These are phyloP conservation scores for Trichoderma gracile DNA, from an alignment of 2,329 filamentous ascomycete genomes.

Conservation along the genomic window DNA sequence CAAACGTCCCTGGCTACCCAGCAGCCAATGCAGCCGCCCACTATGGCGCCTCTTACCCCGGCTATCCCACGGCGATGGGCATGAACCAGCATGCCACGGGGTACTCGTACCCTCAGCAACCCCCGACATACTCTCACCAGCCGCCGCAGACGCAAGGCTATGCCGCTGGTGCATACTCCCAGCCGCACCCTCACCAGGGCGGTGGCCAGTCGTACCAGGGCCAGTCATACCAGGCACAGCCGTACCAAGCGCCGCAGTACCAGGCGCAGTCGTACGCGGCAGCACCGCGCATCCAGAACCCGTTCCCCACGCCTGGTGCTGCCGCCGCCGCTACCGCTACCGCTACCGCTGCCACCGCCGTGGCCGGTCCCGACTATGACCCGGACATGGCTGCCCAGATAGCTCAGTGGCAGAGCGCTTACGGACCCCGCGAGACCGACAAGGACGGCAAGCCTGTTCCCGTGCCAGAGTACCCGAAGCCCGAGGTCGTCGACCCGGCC, in stretches of 20 bases:
- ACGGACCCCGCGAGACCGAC: slow-evolving; percentile 62
- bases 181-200: slow-evolving; percentile 37
- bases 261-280: slow-evolving; percentile 47
- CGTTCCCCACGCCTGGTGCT: slow-evolving; percentile 66
- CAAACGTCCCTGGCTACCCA: slow-evolving; percentile 35
- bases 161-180: slow-evolving; percentile 22
- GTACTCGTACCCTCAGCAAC: slow-evolving; percentile 34
- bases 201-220: slow-evolving; percentile 39
- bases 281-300: slow-evolving; percentile 74
- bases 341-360: slow-evolving; percentile 34
- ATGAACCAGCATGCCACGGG: slow-evolving; percentile 33
- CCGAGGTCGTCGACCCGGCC: slow-evolving; percentile 45
- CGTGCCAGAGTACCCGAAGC: slow-evolving; percentile 36
- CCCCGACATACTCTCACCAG: slow-evolving; percentile 38
- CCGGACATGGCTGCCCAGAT: slow-evolving; percentile 88
- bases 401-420: slow-evolving; percentile 92
- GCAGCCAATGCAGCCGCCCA: slow-evolving; percentile 39
- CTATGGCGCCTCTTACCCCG: slow-evolving; percentile 48
- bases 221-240: slow-evolving; percentile 39
- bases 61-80: slow-evolving; percentile 38
- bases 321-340: slow-evolving; percentile 36
- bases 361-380: slow-evolving; percentile 54
- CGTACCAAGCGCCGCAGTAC: slow-evolving; percentile 37
- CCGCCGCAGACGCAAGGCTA: slow-evolving; percentile 36
- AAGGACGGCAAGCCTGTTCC: slow-evolving; percentile 38